Conservation (phyloP, 257 asterid genomes). For the Petunia axillaris region DNA sequence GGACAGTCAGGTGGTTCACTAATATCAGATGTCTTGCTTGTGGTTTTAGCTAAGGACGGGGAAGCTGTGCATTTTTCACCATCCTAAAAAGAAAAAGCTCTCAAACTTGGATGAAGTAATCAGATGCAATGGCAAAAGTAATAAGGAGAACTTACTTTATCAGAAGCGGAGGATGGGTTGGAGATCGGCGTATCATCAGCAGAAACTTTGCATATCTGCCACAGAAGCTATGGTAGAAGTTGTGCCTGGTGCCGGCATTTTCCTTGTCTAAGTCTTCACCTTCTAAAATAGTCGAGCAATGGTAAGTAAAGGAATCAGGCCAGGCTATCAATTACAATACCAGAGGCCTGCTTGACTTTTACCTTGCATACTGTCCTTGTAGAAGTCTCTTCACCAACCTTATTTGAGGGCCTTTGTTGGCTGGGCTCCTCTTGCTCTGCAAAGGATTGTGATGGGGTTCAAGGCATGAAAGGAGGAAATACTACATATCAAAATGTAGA, state of each 20-base stretch:
- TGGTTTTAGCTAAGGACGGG: neutral
- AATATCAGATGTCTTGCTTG: neutral
- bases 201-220: neutral
- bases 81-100: conserved; percentile 8
- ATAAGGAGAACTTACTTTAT: neutral
- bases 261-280: neutral
- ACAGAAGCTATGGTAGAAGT: neutral
- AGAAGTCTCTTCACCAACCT: neutral
- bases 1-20: neutral
- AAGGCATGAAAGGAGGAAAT: neutral
- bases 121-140: neutral
- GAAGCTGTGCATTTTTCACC: neutral
- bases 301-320: conserved; percentile 1
- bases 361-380: neutral
- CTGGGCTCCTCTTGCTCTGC: neutral
- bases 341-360: neutral
- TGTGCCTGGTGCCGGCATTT: neutral
- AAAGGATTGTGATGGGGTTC: neutral
- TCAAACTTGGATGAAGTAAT: neutral
- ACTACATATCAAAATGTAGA: neutral
- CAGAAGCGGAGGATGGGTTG: conserved; percentile 13
- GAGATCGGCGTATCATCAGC: neutral
- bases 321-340: neutral
- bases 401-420: neutral
- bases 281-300: neutral